Base-by-base conservation (phyloP, 2,329 filamentous ascomycete genomes). In the Calonectria ilicicola region DNA sequence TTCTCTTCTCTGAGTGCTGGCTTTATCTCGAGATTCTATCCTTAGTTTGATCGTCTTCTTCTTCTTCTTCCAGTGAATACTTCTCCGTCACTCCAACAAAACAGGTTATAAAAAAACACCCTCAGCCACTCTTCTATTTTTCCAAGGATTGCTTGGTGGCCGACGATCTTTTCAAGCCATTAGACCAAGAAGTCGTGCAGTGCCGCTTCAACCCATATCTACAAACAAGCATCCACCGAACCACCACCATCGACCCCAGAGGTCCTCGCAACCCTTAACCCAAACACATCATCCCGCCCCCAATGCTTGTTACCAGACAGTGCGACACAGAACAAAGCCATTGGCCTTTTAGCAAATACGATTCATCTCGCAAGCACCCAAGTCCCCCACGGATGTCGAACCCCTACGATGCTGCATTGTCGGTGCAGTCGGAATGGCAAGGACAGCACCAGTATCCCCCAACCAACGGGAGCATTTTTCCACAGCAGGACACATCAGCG, bases 351-450 rank as follows among this genome's bases (percentile, higher is more conserved):
- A 86, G 83, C 85, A 90, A 89, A 83, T 86, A 87, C 80, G 86
- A 87, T 80, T 83, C 85, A 76, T 80, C 86, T 76, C 83, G 84
- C 78, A 87, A 87, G 77, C 79, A 85, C 68, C 82, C 86, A 73
- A 84, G 85, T 78, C 82, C 87, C 86, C 47, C 65, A 58, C 89
- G 89, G 84, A 91, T 91, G 89, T 90, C 89, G 85, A 89, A 87
- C 83, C 82, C 84, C 79, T 90, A 88, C 84, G 86, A 88, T 80
- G 79, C 86, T 73, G 86, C 87, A 76, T 82, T 88, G 82, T 86
- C 88, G 79, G 86, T 88, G 80, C 87, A 89, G 84, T 85, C 88
- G 77, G 87, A 89, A 82, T 91, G 89, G 89, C 88, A 89, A 81
- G 87, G 86, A 73, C 87, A 89, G 81, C 89, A 89, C 81, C 86